A percentile compares a stretch with the other conserved stretches of the same genome.
These are phyloP conservation scores for Entomortierella beljakovae DNA, from an alignment of 192 early-diverging fungal genomes.

Conservation along the genomic window DNA sequence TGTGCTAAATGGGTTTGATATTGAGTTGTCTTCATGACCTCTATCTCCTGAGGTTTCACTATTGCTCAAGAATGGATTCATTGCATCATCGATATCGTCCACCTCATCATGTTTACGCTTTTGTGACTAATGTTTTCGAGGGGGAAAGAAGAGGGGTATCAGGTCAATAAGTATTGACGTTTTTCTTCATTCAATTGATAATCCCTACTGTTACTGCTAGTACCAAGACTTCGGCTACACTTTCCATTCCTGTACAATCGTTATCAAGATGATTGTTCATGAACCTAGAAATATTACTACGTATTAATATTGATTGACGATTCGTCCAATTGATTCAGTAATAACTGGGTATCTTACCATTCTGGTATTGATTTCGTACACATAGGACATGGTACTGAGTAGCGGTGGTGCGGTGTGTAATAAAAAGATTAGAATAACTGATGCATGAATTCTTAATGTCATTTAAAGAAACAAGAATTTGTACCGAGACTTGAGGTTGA, in stretches of 20 bases:
- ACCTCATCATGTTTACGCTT: conserved; percentile 36
- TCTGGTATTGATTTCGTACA: conserved; percentile 54
- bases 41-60: neutral
- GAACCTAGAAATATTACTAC: too few species aligned
- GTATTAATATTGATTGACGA: too few species aligned
- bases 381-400: conserved; percentile 63
- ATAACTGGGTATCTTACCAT: conserved; percentile 3
- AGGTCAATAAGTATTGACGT: too few species aligned
- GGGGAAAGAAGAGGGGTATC: neutral
- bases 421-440: too few species aligned
- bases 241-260: conserved; percentile 49
- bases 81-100: conserved; percentile 19
- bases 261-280: conserved; percentile 67
- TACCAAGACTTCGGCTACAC: conserved; percentile 21
- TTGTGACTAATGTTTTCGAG: conserved; percentile 1
- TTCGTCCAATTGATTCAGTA: too few species aligned
- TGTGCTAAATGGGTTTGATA: neutral
- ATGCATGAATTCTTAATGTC: too few species aligned
- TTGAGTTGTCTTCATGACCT: neutral
- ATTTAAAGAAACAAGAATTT: neutral
- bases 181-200: too few species aligned
- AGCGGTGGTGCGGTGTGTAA: too few species aligned
- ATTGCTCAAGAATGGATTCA: conserved; percentile 7
- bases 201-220: neutral
- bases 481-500: conserved; percentile 13